Percentiles rank a stretch among this genome's conserved stretches.
phyloP scores from a whole-genome alignment of 495 filamentous ascomycete genomes.

The Aspergillus biplanus region DNA sequence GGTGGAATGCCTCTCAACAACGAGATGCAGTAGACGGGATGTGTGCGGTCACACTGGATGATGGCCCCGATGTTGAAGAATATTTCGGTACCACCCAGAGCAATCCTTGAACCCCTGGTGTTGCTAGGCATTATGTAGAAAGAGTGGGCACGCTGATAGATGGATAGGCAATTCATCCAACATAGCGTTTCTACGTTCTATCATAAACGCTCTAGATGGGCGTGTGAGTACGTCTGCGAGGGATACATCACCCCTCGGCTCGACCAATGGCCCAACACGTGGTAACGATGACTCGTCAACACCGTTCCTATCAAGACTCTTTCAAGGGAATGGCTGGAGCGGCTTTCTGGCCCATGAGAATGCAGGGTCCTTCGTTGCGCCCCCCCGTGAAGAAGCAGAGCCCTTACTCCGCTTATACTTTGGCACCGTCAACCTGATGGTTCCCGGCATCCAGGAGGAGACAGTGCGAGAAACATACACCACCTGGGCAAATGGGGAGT shows the following conservation, averaged over 20 bases:
- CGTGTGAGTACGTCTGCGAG: too few species aligned
- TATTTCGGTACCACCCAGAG: constrained; percentile 15
- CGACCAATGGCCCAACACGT: background rate
- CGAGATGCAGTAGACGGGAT: constrained; percentile 11
- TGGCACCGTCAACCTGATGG: constrained; percentile 1
- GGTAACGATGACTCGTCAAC: background rate
- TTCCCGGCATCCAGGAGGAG: constrained; percentile 6
- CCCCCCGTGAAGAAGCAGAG: background rate
- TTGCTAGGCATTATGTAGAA: too few species aligned
- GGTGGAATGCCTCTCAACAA: background rate
- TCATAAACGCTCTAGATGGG: background rate
- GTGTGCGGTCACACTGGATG: constrained; percentile 4
- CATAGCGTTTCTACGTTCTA: background rate
- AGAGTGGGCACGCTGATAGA: background rate
- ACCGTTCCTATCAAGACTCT: background rate
- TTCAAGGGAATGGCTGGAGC: background rate
- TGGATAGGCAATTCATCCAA: background rate
- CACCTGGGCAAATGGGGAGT: background rate
- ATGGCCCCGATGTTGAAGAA: constrained; percentile 5
- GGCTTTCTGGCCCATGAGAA: background rate
- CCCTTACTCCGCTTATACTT: background rate
- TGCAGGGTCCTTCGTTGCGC: background rate
- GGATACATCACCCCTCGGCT: background rate
- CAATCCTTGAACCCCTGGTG: too few species aligned
- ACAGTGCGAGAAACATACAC: constrained; percentile 7